phyloP scores from a whole-genome alignment of 2,329 filamentous ascomycete genomes.

The Zelopaecilomyces penicillatus region DNA sequence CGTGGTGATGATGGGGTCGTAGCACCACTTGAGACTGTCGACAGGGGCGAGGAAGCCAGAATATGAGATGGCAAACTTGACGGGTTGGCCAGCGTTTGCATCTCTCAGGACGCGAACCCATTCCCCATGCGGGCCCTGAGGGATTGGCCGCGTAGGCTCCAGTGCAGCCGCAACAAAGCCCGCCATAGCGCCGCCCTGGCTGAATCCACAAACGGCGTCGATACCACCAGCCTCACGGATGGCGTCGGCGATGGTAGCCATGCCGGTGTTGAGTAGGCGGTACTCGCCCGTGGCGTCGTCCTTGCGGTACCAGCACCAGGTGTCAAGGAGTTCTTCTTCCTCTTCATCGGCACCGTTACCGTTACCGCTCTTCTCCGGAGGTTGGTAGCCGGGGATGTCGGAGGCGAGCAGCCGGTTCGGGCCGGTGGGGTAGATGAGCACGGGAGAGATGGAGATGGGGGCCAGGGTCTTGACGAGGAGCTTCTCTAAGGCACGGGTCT shows the following conservation, averaged over 20 bases:
- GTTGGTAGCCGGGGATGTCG: constrained; percentile 62
- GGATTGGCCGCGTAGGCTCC: constrained; percentile 37
- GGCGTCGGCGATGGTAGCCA: constrained; percentile 52
- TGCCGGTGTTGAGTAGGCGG: constrained; percentile 58
- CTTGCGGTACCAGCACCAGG: constrained; percentile 76
- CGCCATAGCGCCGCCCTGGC: constrained; percentile 67
- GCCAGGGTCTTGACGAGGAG: constrained; percentile 64
- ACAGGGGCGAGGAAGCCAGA: constrained; percentile 65
- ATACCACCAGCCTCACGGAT: constrained; percentile 58
- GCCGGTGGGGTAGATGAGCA: constrained; percentile 60
- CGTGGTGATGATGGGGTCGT: constrained; percentile 66
- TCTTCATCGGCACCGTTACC: constrained; percentile 18
- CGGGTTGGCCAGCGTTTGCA: constrained; percentile 40
- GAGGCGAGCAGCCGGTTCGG: constrained; percentile 53
- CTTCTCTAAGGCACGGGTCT: constrained; percentile 82
- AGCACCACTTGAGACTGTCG: constrained; percentile 52
- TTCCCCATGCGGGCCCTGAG: constrained; percentile 20
- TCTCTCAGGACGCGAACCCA: constrained; percentile 40
- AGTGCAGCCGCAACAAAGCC: constrained; percentile 65
- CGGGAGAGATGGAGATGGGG: constrained; percentile 44
- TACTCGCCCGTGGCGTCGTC: constrained; percentile 59
- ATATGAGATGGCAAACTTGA: constrained; percentile 67
- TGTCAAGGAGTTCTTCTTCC: constrained; percentile 49
- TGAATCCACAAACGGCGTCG: constrained; percentile 75
- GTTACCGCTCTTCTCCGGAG: constrained; percentile 23